Base-by-base conservation (phyloP, 208 protist species). In the Leishmania arabica region DNA sequence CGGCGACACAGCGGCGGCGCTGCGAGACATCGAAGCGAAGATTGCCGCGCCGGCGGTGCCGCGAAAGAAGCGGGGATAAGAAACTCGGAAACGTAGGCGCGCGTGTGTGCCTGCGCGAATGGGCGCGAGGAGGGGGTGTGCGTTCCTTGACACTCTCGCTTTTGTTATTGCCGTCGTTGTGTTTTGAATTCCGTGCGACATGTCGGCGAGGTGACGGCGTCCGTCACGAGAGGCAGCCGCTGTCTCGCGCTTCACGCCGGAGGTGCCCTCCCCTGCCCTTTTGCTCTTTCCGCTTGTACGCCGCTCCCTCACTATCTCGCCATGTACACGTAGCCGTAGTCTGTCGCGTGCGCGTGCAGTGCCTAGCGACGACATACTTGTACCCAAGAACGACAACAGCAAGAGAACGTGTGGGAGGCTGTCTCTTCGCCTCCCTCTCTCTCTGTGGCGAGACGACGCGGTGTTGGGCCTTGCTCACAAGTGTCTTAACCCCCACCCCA, bases 1-100 rank as follows among this genome's bases (percentile, higher is more conserved):
- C 8, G 89, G 89, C 9, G 89, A 92, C 80, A 83, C 85, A 9
- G 85, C 87, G 34, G 86, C 86, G 34, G 89, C 85, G 31, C 76
- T 84, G 69, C 86, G 86, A 1, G 42, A 8, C 3, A 54, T 83
- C 8, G 86, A 87, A 60, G 68, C 75, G 17, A 84, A 75, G 69
- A 27, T n/a, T 42, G 21, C 40, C 37, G 19, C 70, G 15, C 40
- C 74, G 7, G n/a, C 37, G 37, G 8, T 24, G 37, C 56, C 34
- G 21, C 49, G 15, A 45, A 19, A 17, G 19, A 60, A 34, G 19
- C 74, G 24, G 19, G 21, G 51, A 9, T 40, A 31, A 47, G 24
- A 65, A 40, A 19, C 54, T 19, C 4, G 27, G 34, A 42, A 53
- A 62, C 9, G 17, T 24, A 37, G 21, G 15, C 11, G 47, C 17